A percentile compares a stretch with the other conserved stretches of the same genome.
These are phyloP conservation scores for Cladorrhinum sp. DNA, from an alignment of 2,329 filamentous ascomycete species.

Conservation along the genomic window DNA sequence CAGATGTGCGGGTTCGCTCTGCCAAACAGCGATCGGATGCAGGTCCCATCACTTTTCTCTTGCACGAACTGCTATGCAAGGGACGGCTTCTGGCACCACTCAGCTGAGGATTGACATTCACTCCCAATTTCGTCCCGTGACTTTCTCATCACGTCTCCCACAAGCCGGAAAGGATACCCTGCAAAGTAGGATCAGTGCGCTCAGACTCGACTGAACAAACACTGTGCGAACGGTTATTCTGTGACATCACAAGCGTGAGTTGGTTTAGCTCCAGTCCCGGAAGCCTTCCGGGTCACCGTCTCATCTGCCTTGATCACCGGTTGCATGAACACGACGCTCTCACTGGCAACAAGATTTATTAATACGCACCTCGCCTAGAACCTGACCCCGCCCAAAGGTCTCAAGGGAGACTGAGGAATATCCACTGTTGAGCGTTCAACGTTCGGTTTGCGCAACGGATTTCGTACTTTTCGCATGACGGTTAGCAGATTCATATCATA, in stretches of 20 bases:
- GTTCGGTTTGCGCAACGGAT: background rate
- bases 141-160: background rate
- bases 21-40: background rate
- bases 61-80: background rate
- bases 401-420: background rate
- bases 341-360: background rate
- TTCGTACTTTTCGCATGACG: background rate
- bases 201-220: background rate
- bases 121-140: background rate
- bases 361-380: background rate
- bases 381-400: background rate
- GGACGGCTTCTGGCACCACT: background rate
- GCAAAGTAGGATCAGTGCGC: background rate
- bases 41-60: background rate
- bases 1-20: background rate
- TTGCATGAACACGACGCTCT: background rate
- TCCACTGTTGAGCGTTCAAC: background rate
- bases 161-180: background rate
- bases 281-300: background rate
- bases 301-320: background rate
- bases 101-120: background rate
- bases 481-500: background rate
- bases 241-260: background rate
- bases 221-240: background rate
- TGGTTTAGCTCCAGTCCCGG: background rate